Conservation (phyloP, 495 filamentous ascomycete species). For the Aspergillus asperescens region DNA sequence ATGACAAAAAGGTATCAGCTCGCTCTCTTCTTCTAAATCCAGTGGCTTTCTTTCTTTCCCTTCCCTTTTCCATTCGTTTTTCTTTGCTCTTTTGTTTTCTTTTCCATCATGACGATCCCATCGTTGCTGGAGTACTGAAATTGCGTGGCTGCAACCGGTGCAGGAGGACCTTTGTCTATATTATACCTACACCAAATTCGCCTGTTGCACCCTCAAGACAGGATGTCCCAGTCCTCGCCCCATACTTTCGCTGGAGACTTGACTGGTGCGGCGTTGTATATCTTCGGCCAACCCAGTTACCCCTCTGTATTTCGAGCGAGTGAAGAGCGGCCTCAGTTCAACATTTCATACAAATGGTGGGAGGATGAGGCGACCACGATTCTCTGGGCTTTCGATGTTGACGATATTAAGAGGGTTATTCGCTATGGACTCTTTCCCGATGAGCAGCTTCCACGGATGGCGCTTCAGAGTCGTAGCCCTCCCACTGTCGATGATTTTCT, state of each 20-base stretch:
- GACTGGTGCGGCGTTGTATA: constrained; percentile 8
- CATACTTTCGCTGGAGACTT: neutral
- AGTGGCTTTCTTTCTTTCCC: neutral
- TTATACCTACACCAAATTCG: neutral
- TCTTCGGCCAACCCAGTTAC: constrained; percentile 23
- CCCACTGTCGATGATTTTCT: constrained; percentile 34
- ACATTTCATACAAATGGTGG: constrained; percentile 36
- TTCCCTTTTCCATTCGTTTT: neutral
- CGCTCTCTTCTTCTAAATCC: neutral
- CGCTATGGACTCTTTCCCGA: constrained; percentile 36
- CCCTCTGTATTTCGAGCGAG: constrained; percentile 29
- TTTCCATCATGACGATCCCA: constrained; percentile 4
- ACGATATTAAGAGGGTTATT: constrained; percentile 36
- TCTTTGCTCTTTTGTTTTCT: neutral
- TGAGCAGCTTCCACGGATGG: constrained; percentile 30
- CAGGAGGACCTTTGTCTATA: neutral
- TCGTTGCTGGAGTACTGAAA: constrained; percentile 1
- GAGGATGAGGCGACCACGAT: constrained; percentile 39
- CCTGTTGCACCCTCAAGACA: neutral
- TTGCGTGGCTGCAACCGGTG: neutral
- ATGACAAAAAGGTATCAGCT: constrained; percentile 7
- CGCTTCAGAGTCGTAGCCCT: constrained; percentile 29
- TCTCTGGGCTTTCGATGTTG: constrained; percentile 40
- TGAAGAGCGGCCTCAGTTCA: constrained; percentile 32
- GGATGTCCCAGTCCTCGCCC: constrained; percentile 11